Percentiles rank a stretch among this genome's conserved stretches.
Evolutionary conservation across 805 yeast genomes (phyloP).

Genomic region (Priceomyces haplophilus): DNA sequence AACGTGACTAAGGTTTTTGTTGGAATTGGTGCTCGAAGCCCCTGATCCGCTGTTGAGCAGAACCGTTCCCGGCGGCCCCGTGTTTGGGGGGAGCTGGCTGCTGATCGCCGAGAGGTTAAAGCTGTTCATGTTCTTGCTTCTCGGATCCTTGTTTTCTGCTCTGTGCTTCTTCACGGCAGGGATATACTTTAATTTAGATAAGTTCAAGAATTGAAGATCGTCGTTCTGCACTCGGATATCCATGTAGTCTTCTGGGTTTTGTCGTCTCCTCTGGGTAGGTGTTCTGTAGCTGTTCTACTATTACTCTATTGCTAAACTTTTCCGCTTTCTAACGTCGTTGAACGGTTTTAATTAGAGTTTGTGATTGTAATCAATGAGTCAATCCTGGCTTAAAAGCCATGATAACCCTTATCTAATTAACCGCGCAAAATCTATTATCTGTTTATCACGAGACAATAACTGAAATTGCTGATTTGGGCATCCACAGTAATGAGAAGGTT

Average conservation of each 20-base stretch:
- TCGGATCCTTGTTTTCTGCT: slow-evolving; percentile 3
- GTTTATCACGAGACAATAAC: slow-evolving; percentile 2
- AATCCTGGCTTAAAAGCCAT: background rate
- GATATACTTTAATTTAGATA: slow-evolving; percentile 1
- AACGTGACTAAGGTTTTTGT: slow-evolving; percentile 77
- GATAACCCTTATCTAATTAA: slow-evolving; percentile 3
- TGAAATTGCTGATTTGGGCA: background rate
- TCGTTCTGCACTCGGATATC: slow-evolving; percentile 4
- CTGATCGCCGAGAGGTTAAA: slow-evolving; percentile 14
- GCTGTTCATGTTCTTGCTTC: slow-evolving; percentile 11
- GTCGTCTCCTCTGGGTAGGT: no score
- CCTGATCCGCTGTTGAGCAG: slow-evolving; percentile 12
- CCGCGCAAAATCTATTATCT: slow-evolving; percentile 1
- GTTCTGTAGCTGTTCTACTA: no score
- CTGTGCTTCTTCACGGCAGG: slow-evolving; percentile 1
- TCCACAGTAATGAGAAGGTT: background rate
- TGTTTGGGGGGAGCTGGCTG: slow-evolving; percentile 32
- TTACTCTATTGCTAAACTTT: no score
- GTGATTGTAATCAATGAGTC: background rate
- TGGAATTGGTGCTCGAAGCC: slow-evolving; percentile 10
- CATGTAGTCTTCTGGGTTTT: slow-evolving; percentile 1
- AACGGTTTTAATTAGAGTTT: background rate
- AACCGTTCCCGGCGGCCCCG: slow-evolving; percentile 34
- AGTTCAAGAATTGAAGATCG: slow-evolving; percentile 5
- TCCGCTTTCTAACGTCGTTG: background rate